Evolutionary conservation across 2,329 filamentous ascomycete genomes (phyloP), one percentile per base, ranked within the genome.

Genomic region (Cordyceps farinosa): DNA sequence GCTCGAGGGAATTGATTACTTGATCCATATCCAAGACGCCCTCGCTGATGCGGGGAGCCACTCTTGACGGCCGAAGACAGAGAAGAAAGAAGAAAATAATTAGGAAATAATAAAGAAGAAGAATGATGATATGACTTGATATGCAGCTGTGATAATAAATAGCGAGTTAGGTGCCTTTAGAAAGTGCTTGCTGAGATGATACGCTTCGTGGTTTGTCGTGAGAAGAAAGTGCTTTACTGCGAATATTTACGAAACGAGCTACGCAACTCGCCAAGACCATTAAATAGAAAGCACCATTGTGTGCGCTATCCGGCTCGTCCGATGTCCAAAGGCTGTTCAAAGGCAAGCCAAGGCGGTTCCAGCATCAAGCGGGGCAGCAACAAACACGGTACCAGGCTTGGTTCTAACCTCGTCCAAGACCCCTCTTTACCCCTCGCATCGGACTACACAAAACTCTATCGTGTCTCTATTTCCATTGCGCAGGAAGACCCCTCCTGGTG

Each of bases 291-390:
- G 2, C 34, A 22, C 30, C 3, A 32, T 10, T 40, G 51, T 8
- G 3, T 13, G 50, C 34, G 29, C 53, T 30, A 22, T n/a, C 22
- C 32, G 29, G 29, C 30, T 57, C 40, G 48, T 44, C 36, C 27
- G 29, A 29, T 38, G 34, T 61, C 42, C 17, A 57, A 29, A 15
- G 32, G 22, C 22, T 22, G 22, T 22, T 22, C 22, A 22, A 22
- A 22, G 9, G 30, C 36, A 59, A 34, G 13, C n/a, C 22, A 38
- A 50, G 44, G 34, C 13, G 10, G 30, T 11, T 59, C 45, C 40
- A 54, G 47, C n/a, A 47, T 5, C 50, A 47, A 54, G 58, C 58
- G 58, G 58, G 50, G 58, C 58, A 27, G n/a, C 38, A 7, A 11
- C 47, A 45, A 7, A 11, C 47, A 45, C n/a, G 29, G 29, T n/a